Conservation (phyloP, 192 early-diverging fungal genomes). For the Glomus cerebriforme region DNA sequence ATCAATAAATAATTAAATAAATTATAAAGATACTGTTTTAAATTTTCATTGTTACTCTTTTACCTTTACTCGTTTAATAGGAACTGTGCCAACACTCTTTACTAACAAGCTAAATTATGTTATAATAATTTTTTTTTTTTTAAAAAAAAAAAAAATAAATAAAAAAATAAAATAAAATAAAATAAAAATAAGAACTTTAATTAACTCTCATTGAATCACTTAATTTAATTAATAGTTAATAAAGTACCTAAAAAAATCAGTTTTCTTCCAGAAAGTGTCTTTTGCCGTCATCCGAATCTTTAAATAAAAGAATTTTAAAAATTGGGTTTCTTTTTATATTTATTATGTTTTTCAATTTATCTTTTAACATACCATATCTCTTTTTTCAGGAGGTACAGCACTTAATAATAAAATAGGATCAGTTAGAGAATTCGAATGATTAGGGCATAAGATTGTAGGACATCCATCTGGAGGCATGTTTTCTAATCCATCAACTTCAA, state of each 20-base stretch:
- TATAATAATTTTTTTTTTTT: neutral
- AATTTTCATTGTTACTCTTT: conserved; percentile 31
- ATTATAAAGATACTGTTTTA: conserved; percentile 36
- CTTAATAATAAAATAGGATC: conserved; percentile 41
- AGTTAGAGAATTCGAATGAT: conserved; percentile 45
- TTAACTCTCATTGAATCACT: no score
- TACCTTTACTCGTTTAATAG: conserved; percentile 43
- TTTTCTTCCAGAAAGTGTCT: conserved; percentile 46
- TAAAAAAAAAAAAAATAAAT: no score
- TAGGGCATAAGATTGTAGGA: conserved; percentile 43
- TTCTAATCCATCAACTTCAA: conserved; percentile 45
- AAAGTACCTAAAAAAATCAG: conserved; percentile 41
- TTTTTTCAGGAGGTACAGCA: conserved; percentile 37
- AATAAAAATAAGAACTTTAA: no score
- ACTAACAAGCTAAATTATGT: conserved; percentile 36
- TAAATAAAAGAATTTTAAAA: neutral
- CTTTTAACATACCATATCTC: conserved; percentile 31
- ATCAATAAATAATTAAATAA: conserved; percentile 30
- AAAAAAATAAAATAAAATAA: no score
- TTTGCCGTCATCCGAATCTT: conserved; percentile 44
- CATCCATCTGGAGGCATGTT: conserved; percentile 44
- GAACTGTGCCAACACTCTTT: conserved; percentile 42
- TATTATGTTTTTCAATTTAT: neutral
- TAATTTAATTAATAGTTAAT: no score
- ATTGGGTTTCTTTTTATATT: neutral